phyloP scores from a whole-genome alignment of 768 basidiomycete genomes.

The Rhodotorula toruloides region DNA sequence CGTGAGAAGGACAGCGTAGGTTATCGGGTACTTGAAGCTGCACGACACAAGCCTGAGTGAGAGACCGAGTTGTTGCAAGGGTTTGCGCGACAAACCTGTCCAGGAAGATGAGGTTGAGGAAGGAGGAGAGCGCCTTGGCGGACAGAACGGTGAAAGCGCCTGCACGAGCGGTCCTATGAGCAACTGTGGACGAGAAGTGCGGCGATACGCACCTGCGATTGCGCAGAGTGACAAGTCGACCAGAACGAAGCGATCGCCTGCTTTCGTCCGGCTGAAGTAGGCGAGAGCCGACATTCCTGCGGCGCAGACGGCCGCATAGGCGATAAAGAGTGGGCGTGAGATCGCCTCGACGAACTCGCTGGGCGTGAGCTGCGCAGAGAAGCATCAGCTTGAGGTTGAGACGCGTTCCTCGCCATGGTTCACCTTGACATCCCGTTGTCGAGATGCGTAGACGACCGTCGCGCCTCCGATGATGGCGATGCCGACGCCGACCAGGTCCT shows the following conservation, averaged over 20 bases:
- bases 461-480: conserved; percentile 82
- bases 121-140: conserved; percentile 83
- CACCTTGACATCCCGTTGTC: conserved; percentile 59
- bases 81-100: not conserved
- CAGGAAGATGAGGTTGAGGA: conserved; percentile 58
- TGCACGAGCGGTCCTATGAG: conserved; percentile 42
- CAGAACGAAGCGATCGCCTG: conserved; percentile 66
- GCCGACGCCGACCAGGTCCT: conserved; percentile 55
- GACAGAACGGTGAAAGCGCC: conserved; percentile 92
- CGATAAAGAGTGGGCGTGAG: conserved; percentile 64
- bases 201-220: conserved; percentile 46
- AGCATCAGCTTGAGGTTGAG: too few species aligned
- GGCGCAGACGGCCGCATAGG: conserved; percentile 65
- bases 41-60: not conserved
- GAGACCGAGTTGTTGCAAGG: not conserved
- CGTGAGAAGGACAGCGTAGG: conserved; percentile 71
- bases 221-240: conserved; percentile 86
- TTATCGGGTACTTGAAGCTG: conserved; percentile 67
- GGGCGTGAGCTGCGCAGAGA: conserved; percentile 56
- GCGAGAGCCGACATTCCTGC: conserved; percentile 56
- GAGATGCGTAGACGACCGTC: conserved; percentile 84
- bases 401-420: not conserved
- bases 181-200: not conserved
- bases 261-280: conserved; percentile 60
- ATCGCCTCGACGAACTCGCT: conserved; percentile 65